Evolutionary conservation across 495 filamentous ascomycete genomes (phyloP).

Genomic region (Physcia stellaris): DNA sequence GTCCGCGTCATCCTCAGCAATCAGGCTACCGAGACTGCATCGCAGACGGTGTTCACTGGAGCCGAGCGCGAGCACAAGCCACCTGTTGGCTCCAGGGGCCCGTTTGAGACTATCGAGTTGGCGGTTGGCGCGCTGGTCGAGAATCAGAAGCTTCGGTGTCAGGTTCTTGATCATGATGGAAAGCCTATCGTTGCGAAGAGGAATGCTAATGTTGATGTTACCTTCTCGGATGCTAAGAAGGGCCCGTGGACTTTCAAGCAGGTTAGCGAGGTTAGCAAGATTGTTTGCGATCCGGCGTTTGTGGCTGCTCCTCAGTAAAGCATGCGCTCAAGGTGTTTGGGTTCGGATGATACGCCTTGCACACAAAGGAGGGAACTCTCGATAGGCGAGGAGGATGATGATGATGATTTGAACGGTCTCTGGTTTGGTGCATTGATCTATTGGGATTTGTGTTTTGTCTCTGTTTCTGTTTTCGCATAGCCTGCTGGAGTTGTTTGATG

Average conservation of each 20-base stretch:
- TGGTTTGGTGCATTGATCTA: too few relatives aligned
- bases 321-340: too few relatives aligned
- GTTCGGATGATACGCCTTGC: too few relatives aligned
- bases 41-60: not conserved
- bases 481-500: too few relatives aligned
- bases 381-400: too few relatives aligned
- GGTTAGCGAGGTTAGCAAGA: not conserved
- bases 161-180: not conserved
- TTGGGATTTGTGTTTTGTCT: too few relatives aligned
- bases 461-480: too few relatives aligned
- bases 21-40: not conserved
- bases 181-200: not conserved
- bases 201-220: not conserved
- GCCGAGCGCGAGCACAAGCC: slow-evolving; percentile 1
- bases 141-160: slow-evolving; percentile 5
- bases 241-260: not conserved
- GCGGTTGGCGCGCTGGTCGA: slow-evolving; percentile 1
- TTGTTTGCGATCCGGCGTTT: slow-evolving; percentile 1
- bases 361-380: too few relatives aligned
- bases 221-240: not conserved
- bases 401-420: too few relatives aligned
- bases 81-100: not conserved
- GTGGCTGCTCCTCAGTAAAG: too few relatives aligned
- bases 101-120: slow-evolving; percentile 2
- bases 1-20: slow-evolving; percentile 3